phyloP scores from a whole-genome alignment of 2,329 filamentous ascomycete genomes.

The Arthrobotrys musiformis region DNA sequence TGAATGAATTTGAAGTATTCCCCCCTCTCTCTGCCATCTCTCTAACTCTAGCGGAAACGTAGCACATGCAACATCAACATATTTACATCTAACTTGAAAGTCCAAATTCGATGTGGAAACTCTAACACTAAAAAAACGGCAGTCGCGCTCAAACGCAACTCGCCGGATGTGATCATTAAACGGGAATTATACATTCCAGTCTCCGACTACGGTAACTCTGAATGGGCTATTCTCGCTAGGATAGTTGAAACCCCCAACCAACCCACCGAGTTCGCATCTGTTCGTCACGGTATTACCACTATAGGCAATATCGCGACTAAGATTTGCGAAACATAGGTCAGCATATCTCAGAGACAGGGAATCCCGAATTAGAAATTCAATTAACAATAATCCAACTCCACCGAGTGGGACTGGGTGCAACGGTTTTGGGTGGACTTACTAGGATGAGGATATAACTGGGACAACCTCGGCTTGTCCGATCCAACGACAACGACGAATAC shows the following conservation, averaged over 20 bases:
- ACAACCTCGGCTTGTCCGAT: slow-evolving; percentile 17
- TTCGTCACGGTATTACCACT: slow-evolving; percentile 3
- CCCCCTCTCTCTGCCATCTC: too few species aligned
- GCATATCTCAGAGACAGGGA: not conserved
- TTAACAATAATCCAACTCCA: not conserved
- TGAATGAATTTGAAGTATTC: too few species aligned
- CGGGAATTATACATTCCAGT: not conserved
- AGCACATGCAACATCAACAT: too few species aligned
- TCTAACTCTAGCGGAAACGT: too few species aligned
- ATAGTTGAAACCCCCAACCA: slow-evolving; percentile 17
- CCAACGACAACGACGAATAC: slow-evolving; percentile 2
- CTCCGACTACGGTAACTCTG: slow-evolving; percentile 13
- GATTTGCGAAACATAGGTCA: not conserved
- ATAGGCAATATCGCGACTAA: slow-evolving; percentile 17
- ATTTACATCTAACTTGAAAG: too few species aligned
- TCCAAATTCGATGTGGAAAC: too few species aligned
- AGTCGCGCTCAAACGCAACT: not conserved
- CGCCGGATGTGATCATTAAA: not conserved
- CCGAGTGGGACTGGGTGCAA: not conserved
- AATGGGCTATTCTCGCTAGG: slow-evolving; percentile 20
- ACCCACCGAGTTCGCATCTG: not conserved
- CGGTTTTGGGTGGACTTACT: not conserved
- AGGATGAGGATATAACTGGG: not conserved
- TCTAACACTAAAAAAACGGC: slow-evolving; percentile 3
- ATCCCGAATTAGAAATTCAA: not conserved